Conservation (phyloP, 2,329 filamentous ascomycete genomes). For the Akanthomyces lecanii region DNA sequence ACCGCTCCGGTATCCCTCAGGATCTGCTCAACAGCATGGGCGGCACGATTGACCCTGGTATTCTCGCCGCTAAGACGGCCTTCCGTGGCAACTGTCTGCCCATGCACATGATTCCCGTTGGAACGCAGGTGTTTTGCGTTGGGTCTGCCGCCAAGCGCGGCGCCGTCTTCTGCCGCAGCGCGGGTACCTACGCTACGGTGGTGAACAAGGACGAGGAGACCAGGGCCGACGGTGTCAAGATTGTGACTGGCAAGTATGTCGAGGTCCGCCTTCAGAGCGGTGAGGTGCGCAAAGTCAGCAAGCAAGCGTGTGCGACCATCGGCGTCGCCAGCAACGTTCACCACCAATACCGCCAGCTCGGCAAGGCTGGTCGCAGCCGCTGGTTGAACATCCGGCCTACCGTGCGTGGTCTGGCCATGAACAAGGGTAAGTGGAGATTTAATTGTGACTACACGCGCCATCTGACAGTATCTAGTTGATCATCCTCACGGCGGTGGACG, state of each 20-base stretch:
- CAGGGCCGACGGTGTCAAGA: conserved; percentile 52
- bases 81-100: conserved; percentile 94
- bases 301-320: conserved; percentile 90
- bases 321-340: conserved; percentile 92
- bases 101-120: conserved; percentile 90
- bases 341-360: conserved; percentile 83
- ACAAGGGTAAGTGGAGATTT: conserved; percentile 63
- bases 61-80: conserved; percentile 89
- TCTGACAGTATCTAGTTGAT: conserved; percentile 54
- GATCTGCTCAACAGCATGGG: conserved; percentile 90
- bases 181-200: conserved; percentile 85
- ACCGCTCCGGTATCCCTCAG: conserved; percentile 80
- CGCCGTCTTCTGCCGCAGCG: conserved; percentile 90
- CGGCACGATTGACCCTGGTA: conserved; percentile 87
- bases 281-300: conserved; percentile 83
- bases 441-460: not conserved
- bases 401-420: conserved; percentile 97
- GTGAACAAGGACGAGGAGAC: conserved; percentile 82
- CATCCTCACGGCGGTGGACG: conserved; percentile 98
- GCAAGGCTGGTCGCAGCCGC: conserved; percentile 89
- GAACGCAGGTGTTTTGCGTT: conserved; percentile 89
- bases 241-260: conserved; percentile 71
- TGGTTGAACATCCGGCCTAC: conserved; percentile 95
- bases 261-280: conserved; percentile 86
- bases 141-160: conserved; percentile 69